phyloP scores from a whole-genome alignment of 2,329 filamentous ascomycete genomes.

The Aureobasidium melanogenum region DNA sequence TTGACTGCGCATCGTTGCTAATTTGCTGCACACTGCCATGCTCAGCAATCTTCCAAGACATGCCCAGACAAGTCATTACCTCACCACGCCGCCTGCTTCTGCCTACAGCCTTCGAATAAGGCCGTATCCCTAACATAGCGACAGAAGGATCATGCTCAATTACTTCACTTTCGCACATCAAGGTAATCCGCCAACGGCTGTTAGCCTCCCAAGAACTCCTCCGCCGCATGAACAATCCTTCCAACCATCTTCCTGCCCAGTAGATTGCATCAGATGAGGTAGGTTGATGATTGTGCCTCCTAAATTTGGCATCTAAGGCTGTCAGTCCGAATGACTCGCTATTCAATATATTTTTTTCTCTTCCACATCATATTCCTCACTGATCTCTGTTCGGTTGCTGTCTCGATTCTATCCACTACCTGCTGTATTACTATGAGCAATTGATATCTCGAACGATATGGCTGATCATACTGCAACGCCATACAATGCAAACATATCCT shows the following conservation, averaged over 20 bases:
- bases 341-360: background rate
- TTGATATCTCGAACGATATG: background rate
- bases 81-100: background rate
- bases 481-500: background rate
- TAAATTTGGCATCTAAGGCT: background rate
- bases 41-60: background rate
- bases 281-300: background rate
- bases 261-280: background rate
- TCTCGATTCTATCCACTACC: background rate
- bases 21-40: background rate
- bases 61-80: background rate
- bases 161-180: background rate
- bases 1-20: background rate
- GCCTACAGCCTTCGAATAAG: background rate
- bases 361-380: background rate
- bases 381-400: background rate
- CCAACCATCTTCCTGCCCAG: background rate
- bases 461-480: background rate
- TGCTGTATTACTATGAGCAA: background rate
- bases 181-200: background rate
- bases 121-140: background rate
- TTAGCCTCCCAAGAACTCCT: background rate
- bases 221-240: background rate
- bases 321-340: background rate
- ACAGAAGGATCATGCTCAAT: background rate